Evolutionary conservation across 1,139 yeast species (phyloP).

Genomic region (Magnusiomyces magnusii): DNA sequence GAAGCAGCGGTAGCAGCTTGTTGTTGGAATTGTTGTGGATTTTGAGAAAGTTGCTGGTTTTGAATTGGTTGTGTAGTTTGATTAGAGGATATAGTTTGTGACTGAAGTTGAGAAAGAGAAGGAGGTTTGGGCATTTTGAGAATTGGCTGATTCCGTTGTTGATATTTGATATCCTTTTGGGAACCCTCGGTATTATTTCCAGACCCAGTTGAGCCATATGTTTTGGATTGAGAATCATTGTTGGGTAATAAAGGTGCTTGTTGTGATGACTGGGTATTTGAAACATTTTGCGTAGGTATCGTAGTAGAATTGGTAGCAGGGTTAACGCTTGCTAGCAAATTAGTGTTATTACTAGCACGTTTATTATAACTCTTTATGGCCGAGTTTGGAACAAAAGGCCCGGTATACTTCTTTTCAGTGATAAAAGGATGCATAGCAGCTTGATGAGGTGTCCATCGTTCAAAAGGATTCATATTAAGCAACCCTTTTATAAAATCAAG

Average conservation of each 20-base stretch:
- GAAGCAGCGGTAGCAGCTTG: background rate
- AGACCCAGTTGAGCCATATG: background rate
- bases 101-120: conserved; percentile 6
- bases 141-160: background rate
- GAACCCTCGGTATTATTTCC: background rate
- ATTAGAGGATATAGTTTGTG: background rate
- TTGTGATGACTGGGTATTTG: conserved; percentile 9
- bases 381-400: conserved; percentile 32
- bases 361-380: conserved; percentile 7
- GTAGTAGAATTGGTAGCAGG: background rate
- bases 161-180: background rate
- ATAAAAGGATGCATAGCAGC: conserved; percentile 90
- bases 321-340: background rate
- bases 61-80: background rate
- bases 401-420: conserved; percentile 36
- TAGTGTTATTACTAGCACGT: background rate
- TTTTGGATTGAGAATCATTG: background rate
- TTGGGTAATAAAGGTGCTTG: background rate
- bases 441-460: conserved; percentile 95
- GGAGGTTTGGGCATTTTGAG: background rate
- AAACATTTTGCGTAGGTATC: background rate
- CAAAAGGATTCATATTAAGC: conserved; percentile 79
- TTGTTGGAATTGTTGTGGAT: conserved; percentile 1
- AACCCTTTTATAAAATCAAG: conserved; percentile 74
- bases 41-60: background rate